Conservation (phyloP, 345 rosid species). For the Citrus unshiu region DNA sequence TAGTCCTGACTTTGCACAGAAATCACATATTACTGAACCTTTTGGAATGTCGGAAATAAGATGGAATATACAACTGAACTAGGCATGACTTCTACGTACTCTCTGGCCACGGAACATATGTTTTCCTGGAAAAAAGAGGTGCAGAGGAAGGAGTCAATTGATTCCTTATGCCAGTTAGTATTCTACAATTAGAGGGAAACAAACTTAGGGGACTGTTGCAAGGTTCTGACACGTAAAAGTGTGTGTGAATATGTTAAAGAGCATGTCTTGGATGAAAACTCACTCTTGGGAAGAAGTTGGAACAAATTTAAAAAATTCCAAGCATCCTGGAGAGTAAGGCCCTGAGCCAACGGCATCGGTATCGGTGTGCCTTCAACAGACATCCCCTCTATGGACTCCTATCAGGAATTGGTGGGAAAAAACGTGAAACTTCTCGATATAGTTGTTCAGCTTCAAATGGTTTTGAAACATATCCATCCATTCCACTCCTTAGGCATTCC, state of each 20-base stretch:
- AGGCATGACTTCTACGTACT: conserved; percentile 28
- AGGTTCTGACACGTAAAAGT: not conserved
- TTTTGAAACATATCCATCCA: conserved; percentile 94
- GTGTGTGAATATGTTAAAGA: not conserved
- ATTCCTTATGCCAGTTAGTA: not conserved
- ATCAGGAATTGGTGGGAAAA: conserved; percentile 34
- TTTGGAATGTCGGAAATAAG: conserved; percentile 4
- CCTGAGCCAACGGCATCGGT: conserved; percentile 13
- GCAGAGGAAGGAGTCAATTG: conserved; percentile 2
- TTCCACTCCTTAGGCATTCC: conserved; percentile 56
- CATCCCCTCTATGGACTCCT: conserved; percentile 13
- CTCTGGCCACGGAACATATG: conserved; percentile 10
- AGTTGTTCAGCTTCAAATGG: conserved; percentile 92
- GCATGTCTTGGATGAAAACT: conserved; percentile 15
- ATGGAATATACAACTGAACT: conserved; percentile 24
- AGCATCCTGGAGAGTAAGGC: conserved; percentile 20
- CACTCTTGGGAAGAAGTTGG: conserved; percentile 26
- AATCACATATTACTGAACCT: conserved; percentile 2
- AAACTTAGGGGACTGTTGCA: not conserved
- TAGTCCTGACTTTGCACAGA: conserved; percentile 18
- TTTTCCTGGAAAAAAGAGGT: conserved; percentile 24
- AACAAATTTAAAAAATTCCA: conserved; percentile 7
- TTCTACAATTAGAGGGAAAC: not conserved
- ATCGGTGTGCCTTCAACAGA: conserved; percentile 2
- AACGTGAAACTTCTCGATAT: conserved; percentile 70